Conservation (phyloP, 768 basidiomycete genomes). For the Suillus bovinus region DNA sequence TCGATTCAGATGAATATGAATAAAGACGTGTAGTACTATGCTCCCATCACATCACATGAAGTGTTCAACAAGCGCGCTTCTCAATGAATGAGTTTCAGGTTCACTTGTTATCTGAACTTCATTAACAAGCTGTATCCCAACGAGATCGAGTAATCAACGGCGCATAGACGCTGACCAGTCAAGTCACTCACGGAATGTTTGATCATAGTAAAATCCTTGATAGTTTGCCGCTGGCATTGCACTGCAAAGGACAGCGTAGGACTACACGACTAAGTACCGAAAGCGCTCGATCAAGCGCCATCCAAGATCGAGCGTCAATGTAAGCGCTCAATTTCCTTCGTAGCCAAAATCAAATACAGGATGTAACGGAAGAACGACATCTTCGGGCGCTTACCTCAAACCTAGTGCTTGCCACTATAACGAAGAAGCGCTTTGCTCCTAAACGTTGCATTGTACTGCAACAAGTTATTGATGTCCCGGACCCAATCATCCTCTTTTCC, state of each 20-base stretch:
- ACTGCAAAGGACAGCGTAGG: slow-evolving; percentile 13
- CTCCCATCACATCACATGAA: neutral
- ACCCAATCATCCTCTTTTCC: slow-evolving; percentile 95
- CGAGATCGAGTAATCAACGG: neutral
- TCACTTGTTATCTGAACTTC: neutral
- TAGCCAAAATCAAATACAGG: neutral
- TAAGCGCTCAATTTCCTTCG: neutral
- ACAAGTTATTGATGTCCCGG: slow-evolving; percentile 90
- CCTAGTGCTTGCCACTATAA: slow-evolving; percentile 51
- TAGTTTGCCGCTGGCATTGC: neutral
- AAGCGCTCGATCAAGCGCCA: neutral
- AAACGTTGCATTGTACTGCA: slow-evolving; percentile 95
- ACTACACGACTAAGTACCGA: neutral
- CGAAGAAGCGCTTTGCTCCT: slow-evolving; percentile 82
- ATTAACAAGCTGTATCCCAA: neutral
- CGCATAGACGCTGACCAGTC: neutral
- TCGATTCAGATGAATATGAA: neutral
- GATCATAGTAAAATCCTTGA: neutral
- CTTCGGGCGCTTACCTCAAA: neutral
- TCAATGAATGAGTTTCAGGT: neutral
- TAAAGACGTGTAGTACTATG: neutral
- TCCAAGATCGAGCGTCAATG: neutral
- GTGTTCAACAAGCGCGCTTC: neutral
- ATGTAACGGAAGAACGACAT: neutral
- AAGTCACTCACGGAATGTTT: neutral